Percentiles rank a stretch among this genome's conserved stretches.
phyloP scores from a whole-genome alignment of 2,329 filamentous ascomycete genomes.

The Rachicladosporium sp. region DNA sequence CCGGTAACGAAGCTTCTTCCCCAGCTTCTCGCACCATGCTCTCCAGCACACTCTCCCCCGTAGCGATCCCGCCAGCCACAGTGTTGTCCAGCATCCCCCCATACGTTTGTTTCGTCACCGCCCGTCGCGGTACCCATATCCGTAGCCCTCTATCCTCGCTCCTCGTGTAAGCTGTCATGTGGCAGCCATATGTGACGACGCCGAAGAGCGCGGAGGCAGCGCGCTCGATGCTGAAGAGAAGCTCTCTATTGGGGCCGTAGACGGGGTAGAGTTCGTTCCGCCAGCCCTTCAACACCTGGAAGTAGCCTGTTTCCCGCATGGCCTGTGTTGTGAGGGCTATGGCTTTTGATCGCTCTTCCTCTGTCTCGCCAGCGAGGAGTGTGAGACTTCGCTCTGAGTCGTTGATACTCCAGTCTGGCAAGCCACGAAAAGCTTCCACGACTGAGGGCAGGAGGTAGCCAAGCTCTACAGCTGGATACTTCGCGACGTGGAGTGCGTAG shows the following conservation, averaged over 20 bases:
- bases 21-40: slow-evolving; percentile 73
- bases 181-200: slow-evolving; percentile 61
- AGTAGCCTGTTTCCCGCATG: slow-evolving; percentile 59
- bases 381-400: slow-evolving; percentile 48
- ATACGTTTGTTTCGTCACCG: slow-evolving; percentile 72
- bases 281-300: slow-evolving; percentile 67
- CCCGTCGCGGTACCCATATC: slow-evolving; percentile 74
- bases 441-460: slow-evolving; percentile 52
- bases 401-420: slow-evolving; percentile 51
- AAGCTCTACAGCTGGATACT: slow-evolving; percentile 47
- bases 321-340: slow-evolving; percentile 48
- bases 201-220: slow-evolving; percentile 63
- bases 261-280: slow-evolving; percentile 70
- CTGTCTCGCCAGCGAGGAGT: slow-evolving; percentile 43
- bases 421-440: slow-evolving; percentile 42
- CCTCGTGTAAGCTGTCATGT: slow-evolving; percentile 63
- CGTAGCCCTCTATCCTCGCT: slow-evolving; percentile 44
- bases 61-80: slow-evolving; percentile 74
- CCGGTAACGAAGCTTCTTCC: slow-evolving; percentile 77
- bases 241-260: slow-evolving; percentile 46
- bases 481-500: slow-evolving; percentile 54
- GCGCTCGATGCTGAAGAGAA: slow-evolving; percentile 68
- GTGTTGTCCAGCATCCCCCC: slow-evolving; percentile 90
- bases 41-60: slow-evolving; percentile 67
- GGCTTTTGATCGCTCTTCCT: slow-evolving; percentile 48